Evolutionary conservation across 306 rosid species (phyloP), one percentile per base, ranked within the genome.

Genomic region (Crataegus laevigata): DNA sequence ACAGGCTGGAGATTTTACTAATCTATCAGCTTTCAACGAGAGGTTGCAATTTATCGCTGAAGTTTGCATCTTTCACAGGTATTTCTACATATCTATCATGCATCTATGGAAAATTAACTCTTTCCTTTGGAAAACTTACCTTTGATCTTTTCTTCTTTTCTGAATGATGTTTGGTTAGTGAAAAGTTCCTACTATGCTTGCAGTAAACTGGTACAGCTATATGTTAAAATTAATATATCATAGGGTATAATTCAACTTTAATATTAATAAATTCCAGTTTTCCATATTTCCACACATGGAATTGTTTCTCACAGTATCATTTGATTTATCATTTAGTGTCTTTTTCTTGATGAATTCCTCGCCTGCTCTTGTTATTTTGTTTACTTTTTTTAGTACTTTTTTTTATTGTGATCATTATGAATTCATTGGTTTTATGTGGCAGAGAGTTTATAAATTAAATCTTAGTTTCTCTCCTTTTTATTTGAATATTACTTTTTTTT

Each of bases 61-160:
- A 89, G 97, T 96, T 81, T 96, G 96, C 90, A 90, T 92, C 80
- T 96, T 89, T 82, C 98, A 96, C 89, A 96, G 99, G 99, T 96
- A 90, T 55, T n/a, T 29, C 66, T 68, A 71, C 70, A 45, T 71
- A 71, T 79, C 68, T 65, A 79, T 66, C 72, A 68, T 73, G 72
- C 3, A 32, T 57, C 32, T 54, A 40, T 69, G 22, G 52, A 42
- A 61, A 13, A 5, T 54, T 22, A 40, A 51, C 42, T 52, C 7
- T 42, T 28, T 38, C 76, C 50, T 65, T 34, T 34, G 36, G 3
- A 24, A 24, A 24, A 55, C 42, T 69, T 75, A 42, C 73, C 73
- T 9, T 15, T 43, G 25, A 45, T 22, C 18, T 75, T 79, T 58
- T 47, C 63, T 62, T 79, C n/a, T 74, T 63, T 63, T 42, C 22